These are phyloP conservation scores for Deinandra increscens DNA, from an alignment of 129 eudicot genomes.

Conservation along the genomic window DNA sequence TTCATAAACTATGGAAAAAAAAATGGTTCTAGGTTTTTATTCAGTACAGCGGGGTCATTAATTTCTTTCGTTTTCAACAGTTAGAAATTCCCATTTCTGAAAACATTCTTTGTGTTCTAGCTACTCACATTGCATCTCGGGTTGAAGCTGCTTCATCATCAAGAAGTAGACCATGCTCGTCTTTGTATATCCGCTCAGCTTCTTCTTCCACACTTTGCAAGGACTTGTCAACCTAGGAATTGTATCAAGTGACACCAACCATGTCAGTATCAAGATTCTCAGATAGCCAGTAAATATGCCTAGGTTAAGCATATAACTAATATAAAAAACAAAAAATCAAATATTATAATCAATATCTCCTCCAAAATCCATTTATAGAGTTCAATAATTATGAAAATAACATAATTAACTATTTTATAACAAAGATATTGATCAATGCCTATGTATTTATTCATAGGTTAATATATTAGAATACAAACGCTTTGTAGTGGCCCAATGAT, in stretches of 20 bases:
- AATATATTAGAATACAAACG: neutral
- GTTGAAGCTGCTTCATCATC: conserved; percentile 97
- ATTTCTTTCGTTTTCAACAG: neutral
- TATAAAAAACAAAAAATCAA: neutral
- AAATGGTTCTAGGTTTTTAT: neutral
- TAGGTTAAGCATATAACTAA: neutral
- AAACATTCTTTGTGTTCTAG: neutral
- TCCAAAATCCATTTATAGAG: neutral
- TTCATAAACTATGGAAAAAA: neutral
- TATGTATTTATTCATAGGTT: neutral
- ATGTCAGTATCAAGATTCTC: conserved; percentile 6
- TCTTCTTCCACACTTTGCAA: conserved; percentile 95
- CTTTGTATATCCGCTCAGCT: conserved; percentile 92
- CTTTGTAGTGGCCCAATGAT: neutral
- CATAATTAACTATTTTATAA: no score
- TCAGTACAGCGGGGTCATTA: neutral
- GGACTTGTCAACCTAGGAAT: conserved; percentile 77
- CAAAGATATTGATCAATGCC: neutral
- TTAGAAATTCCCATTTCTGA: neutral
- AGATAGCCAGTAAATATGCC: neutral
- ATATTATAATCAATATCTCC: neutral
- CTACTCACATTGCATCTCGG: conserved; percentile 89
- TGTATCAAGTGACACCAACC: conserved; percentile 5
- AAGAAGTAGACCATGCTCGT: conserved; percentile 77
- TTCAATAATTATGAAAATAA: neutral